Conservation (phyloP, 1,284 basidiomycete species). For the Cutaneotrichosporon curvatum region DNA sequence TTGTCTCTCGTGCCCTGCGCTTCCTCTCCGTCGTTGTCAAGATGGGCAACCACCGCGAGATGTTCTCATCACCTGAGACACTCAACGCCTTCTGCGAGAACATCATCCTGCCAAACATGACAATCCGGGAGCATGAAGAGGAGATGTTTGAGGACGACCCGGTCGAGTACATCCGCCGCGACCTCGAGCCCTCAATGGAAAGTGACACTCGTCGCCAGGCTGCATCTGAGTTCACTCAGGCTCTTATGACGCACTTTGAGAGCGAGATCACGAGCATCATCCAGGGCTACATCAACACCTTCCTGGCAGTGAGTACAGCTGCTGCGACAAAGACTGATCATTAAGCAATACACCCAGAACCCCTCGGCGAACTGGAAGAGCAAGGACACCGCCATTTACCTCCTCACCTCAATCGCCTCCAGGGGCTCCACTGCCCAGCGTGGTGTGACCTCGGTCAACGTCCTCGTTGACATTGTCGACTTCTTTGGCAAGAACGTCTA, state of each 20-base stretch:
- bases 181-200: slow-evolving; percentile 56
- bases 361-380: slow-evolving; percentile 74
- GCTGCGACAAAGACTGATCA: not conserved
- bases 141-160: slow-evolving; percentile 98
- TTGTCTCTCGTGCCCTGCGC: slow-evolving; percentile 85
- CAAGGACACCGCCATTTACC: slow-evolving; percentile 93
- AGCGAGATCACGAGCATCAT: slow-evolving; percentile 77
- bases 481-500: slow-evolving; percentile 93
- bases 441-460: slow-evolving; percentile 88
- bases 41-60: slow-evolving; percentile 62
- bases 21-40: slow-evolving; percentile 93
- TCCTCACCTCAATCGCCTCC: slow-evolving; percentile 84
- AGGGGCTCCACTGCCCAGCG: slow-evolving; percentile 76
- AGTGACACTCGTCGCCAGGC: slow-evolving; percentile 78
- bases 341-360: slow-evolving; percentile 52
- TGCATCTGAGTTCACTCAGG: slow-evolving; percentile 84
- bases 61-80: slow-evolving; percentile 60
- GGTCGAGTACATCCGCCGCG: slow-evolving; percentile 86
- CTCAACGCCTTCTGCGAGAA: slow-evolving; percentile 78
- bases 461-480: slow-evolving; percentile 84
- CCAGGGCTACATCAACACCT: slow-evolving; percentile 69
- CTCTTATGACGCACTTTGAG: slow-evolving; percentile 74
- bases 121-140: slow-evolving; percentile 77
- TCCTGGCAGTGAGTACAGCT: slow-evolving; percentile 55
- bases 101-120: slow-evolving; percentile 89